A percentile compares a stretch with the other conserved stretches of the same genome.
phyloP scores from a whole-genome alignment of 805 yeast species.

The Nakazawaea wickerhamii region DNA sequence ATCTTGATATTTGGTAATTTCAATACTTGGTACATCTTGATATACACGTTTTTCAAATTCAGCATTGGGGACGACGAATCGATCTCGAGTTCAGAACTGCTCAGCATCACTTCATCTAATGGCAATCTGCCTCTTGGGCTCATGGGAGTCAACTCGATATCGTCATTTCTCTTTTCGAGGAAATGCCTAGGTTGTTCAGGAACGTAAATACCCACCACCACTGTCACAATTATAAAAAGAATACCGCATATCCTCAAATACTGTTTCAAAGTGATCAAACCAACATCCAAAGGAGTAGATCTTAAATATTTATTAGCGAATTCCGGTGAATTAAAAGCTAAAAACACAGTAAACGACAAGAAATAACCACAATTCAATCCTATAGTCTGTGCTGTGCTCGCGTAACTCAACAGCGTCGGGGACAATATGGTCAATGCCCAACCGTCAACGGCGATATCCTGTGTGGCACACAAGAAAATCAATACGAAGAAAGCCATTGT shows the following conservation, averaged over 20 bases:
- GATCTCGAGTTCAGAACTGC: slow-evolving; percentile 1
- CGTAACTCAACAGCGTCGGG: slow-evolving; percentile 74
- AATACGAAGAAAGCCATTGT: slow-evolving; percentile 70
- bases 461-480: slow-evolving; percentile 91
- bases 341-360: slow-evolving; percentile 81
- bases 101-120: slow-evolving; percentile 15
- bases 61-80: slow-evolving; percentile 25
- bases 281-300: slow-evolving; percentile 49
- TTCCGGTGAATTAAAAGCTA: slow-evolving; percentile 87
- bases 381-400: slow-evolving; percentile 95
- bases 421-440: slow-evolving; percentile 93
- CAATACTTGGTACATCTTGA: slow-evolving; percentile 63
- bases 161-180: slow-evolving; percentile 13
- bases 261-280: slow-evolving; percentile 65
- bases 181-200: slow-evolving; percentile 67
- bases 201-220: slow-evolving; percentile 49
- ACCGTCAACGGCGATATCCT: slow-evolving; percentile 98
- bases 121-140: slow-evolving; percentile 16
- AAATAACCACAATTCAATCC: slow-evolving; percentile 94
- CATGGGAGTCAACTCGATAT: slow-evolving; percentile 21
- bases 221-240: slow-evolving; percentile 62
- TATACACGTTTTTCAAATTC: slow-evolving; percentile 50
- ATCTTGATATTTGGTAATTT: slow-evolving; percentile 66
- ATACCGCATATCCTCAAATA: slow-evolving; percentile 79
- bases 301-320: slow-evolving; percentile 86